Evolutionary conservation across 116 monocot genomes (phyloP).

Genomic region (Trichopus zeylanicus): DNA sequence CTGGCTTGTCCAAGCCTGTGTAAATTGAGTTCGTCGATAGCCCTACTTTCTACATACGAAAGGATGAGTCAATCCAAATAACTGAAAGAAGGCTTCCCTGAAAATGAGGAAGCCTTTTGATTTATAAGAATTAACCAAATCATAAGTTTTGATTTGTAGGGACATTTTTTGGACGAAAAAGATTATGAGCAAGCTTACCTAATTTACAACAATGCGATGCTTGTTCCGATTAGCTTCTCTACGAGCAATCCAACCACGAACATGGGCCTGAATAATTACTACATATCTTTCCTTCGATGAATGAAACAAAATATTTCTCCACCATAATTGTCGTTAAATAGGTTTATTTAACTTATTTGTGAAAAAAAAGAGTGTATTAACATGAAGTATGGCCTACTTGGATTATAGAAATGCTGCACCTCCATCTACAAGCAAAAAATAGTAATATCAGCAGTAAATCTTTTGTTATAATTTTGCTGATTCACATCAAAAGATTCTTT

Average conservation of each 20-base stretch:
- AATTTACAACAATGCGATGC: conserved; percentile 30
- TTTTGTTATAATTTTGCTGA: background rate
- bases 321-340: conserved; percentile 31
- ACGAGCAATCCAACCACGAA: conserved; percentile 52
- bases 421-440: conserved; percentile 6
- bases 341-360: background rate
- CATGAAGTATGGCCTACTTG: conserved; percentile 21
- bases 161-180: too few relatives aligned
- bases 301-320: conserved; percentile 27
- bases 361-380: background rate
- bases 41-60: too few relatives aligned
- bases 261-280: conserved; percentile 31
- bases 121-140: too few relatives aligned
- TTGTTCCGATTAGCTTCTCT: conserved; percentile 9
- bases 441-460: conserved; percentile 14
- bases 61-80: too few relatives aligned
- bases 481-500: background rate
- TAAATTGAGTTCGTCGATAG: too few relatives aligned
- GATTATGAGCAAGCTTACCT: conserved; percentile 27
- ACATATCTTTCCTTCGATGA: conserved; percentile 19
- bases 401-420: conserved; percentile 17
- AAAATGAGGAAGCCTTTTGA: too few relatives aligned
- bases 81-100: too few relatives aligned
- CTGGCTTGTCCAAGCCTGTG: too few relatives aligned
- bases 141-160: too few relatives aligned